Percentiles rank a stretch among this genome's conserved stretches.
phyloP scores from a whole-genome alignment of 495 filamentous ascomycete genomes.

The Beverwykella pulmonaria region DNA sequence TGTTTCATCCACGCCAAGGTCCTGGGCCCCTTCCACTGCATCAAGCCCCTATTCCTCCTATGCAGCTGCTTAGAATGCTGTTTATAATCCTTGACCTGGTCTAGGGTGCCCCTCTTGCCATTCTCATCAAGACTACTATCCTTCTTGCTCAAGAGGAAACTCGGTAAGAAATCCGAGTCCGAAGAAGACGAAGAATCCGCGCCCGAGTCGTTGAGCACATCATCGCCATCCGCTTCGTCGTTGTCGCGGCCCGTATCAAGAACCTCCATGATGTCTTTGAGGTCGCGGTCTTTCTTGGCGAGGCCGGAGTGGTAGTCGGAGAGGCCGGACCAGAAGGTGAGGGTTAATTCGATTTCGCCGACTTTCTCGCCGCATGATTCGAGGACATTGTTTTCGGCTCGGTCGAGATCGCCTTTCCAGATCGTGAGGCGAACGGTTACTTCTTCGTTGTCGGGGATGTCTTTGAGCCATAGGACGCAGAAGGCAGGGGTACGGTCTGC shows the following conservation, averaged over 20 bases:
- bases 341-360: constrained; percentile 57
- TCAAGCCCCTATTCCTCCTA: constrained; percentile 49
- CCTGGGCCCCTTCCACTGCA: constrained; percentile 54
- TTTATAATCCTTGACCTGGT: constrained; percentile 49
- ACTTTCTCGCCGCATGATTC: constrained; percentile 51
- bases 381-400: constrained; percentile 40
- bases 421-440: constrained; percentile 57
- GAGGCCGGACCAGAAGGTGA: constrained; percentile 61
- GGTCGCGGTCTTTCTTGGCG: constrained; percentile 53
- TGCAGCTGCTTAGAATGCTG: constrained; percentile 49
- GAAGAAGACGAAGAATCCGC: constrained; percentile 21
- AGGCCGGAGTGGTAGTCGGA: constrained; percentile 59
- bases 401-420: constrained; percentile 48
- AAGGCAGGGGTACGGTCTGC: constrained; percentile 61
- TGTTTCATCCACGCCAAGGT: constrained; percentile 49
- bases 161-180: constrained; percentile 19
- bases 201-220: constrained; percentile 22
- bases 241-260: constrained; percentile 63
- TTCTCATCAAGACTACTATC: constrained; percentile 35
- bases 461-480: constrained; percentile 67
- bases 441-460: constrained; percentile 66
- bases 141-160: constrained; percentile 8
- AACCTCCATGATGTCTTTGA: constrained; percentile 64
- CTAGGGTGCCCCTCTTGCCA: constrained; percentile 48
- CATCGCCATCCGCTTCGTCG: constrained; percentile 47